phyloP scores from a whole-genome alignment of 139 green algal species.

The Chlorella sp. region DNA sequence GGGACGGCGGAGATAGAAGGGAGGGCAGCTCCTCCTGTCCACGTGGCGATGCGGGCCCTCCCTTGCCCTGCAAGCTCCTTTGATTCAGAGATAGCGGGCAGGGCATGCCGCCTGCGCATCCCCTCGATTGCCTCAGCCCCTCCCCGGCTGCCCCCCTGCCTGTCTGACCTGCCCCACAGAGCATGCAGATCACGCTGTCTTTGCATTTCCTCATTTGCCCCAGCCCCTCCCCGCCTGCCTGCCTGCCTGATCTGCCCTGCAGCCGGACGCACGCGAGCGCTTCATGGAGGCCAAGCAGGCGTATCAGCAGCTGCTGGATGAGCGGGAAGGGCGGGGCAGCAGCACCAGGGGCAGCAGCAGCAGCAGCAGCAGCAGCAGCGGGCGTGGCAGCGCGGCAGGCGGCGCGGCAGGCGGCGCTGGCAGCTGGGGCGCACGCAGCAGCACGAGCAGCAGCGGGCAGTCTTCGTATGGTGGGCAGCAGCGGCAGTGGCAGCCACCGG shows the following conservation, averaged over 20 bases:
- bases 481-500: constrained; percentile 7
- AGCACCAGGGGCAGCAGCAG: not conserved
- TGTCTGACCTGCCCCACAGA: too few relatives aligned
- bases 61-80: too few relatives aligned
- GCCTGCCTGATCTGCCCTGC: not conserved
- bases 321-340: constrained; percentile 28
- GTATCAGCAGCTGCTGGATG: constrained; percentile 75
- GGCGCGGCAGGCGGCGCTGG: not conserved
- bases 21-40: too few relatives aligned
- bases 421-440: not conserved
- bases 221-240: too few relatives aligned
- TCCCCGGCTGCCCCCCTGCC: not conserved
- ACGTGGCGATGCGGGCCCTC: too few relatives aligned
- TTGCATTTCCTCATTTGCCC: not conserved
- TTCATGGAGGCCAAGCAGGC: constrained; percentile 87
- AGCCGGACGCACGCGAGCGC: constrained; percentile 69
- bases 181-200: not conserved
- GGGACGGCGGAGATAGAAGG: too few relatives aligned
- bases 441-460: constrained; percentile 1
- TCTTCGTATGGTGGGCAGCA: not conserved
- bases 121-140: too few relatives aligned
- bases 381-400: not conserved
- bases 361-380: constrained; percentile 23
- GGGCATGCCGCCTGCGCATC: not conserved
- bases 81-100: not conserved